phyloP scores from a whole-genome alignment of 805 yeast species.

The Yarrowia keelungensis region DNA sequence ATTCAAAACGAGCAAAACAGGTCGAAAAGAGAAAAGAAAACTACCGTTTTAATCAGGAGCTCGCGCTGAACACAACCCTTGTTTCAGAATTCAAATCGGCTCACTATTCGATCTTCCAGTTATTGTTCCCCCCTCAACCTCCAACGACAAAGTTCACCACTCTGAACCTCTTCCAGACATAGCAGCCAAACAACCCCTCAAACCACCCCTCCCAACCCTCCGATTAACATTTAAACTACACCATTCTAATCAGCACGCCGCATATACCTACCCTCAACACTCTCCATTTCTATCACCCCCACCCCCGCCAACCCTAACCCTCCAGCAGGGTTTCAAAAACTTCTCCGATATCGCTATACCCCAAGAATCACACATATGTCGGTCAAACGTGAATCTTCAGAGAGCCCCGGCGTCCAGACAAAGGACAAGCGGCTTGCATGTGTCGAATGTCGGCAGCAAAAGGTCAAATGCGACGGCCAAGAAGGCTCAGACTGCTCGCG shows the following conservation, averaged over 20 bases:
- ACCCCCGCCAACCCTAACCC: constrained; percentile 12
- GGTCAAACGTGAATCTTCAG: constrained; percentile 36
- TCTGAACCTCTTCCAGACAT: neutral
- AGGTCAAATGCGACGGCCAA: constrained; percentile 86
- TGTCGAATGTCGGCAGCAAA: constrained; percentile 95
- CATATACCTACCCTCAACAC: no score
- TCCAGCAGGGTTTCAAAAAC: constrained; percentile 4
- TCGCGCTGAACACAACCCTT: neutral
- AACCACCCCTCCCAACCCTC: no score
- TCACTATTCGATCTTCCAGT: no score
- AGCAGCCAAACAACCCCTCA: neutral
- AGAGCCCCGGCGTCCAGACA: constrained; percentile 7
- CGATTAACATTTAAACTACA: neutral
- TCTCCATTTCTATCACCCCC: neutral
- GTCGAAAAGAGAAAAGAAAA: neutral
- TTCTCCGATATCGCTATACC: constrained; percentile 34
- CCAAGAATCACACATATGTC: constrained; percentile 1
- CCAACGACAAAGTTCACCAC: neutral
- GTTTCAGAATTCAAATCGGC: neutral
- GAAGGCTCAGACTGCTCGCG: constrained; percentile 78
- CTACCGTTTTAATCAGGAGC: neutral
- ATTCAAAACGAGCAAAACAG: no score
- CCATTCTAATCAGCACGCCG: neutral
- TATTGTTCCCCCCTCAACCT: neutral
- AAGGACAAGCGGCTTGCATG: constrained; percentile 75